Evolutionary conservation across 176 grass and related monocot genomes (phyloP).

Genomic region (Phoenix dactylifera): DNA sequence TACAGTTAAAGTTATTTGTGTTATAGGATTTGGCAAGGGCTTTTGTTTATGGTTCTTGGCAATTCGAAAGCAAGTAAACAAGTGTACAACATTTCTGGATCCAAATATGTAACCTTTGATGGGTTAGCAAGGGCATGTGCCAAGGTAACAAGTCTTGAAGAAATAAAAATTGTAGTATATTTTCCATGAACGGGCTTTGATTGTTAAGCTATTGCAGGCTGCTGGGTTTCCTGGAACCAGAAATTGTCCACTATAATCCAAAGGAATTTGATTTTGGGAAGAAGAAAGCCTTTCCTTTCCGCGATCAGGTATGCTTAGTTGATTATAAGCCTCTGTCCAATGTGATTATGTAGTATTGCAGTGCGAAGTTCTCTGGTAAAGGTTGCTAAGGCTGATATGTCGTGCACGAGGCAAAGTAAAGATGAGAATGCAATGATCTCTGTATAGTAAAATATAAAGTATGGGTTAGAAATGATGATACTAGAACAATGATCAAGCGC

Average conservation of each 20-base stretch:
- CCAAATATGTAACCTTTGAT: slow-evolving; percentile 93
- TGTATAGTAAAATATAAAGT: too few species aligned
- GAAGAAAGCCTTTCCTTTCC: slow-evolving; percentile 93
- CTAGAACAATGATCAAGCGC: too few species aligned
- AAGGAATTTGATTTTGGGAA: slow-evolving; percentile 97
- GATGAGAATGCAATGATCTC: too few species aligned
- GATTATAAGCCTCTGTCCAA: too few species aligned
- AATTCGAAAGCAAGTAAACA: slow-evolving; percentile 81
- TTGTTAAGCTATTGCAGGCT: slow-evolving; percentile 32
- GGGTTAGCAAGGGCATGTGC: slow-evolving; percentile 86
- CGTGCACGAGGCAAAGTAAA: too few species aligned
- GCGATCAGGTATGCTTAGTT: slow-evolving; percentile 59
- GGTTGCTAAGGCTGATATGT: too few species aligned
- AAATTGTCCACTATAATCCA: slow-evolving; percentile 80
- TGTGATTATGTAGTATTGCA: too few species aligned
- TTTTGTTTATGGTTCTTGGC: slow-evolving; percentile 53
- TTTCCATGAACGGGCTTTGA: background rate
- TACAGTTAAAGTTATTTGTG: too few species aligned
- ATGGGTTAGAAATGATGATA: too few species aligned
- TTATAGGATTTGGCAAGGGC: slow-evolving; percentile 62
- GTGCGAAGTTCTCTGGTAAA: too few species aligned
- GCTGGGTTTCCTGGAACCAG: slow-evolving; percentile 82
- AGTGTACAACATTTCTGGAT: slow-evolving; percentile 94
- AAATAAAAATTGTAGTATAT: background rate
- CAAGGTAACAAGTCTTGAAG: slow-evolving; percentile 38